These are phyloP conservation scores for Neonectria magnoliae DNA, from an alignment of 2,329 filamentous ascomycete species.

Conservation along the genomic window DNA sequence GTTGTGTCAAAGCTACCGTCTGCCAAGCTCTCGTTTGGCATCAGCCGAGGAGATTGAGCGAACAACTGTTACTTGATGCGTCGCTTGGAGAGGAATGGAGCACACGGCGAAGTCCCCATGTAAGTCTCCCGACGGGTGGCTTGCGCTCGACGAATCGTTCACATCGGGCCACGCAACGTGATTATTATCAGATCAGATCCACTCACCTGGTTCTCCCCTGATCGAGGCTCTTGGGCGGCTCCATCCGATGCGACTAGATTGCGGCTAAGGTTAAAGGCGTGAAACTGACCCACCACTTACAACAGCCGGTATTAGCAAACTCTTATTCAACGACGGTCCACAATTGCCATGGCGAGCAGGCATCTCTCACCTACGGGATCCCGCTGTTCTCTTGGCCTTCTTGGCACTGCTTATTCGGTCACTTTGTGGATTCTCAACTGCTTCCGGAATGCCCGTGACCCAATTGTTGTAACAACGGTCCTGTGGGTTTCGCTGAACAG, in stretches of 20 bases:
- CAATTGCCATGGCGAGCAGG: slow-evolving; percentile 24
- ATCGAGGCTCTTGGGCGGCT: slow-evolving; percentile 30
- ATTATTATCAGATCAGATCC: slow-evolving; percentile 39
- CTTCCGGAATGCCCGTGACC: slow-evolving; percentile 33
- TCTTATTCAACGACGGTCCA: slow-evolving; percentile 45
- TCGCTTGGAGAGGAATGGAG: slow-evolving; percentile 4
- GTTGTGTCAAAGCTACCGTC: background rate
- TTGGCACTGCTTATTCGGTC: slow-evolving; percentile 22
- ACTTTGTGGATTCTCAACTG: slow-evolving; percentile 31
- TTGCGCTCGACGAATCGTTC: slow-evolving; percentile 23
- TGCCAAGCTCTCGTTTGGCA: background rate
- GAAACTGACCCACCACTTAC: slow-evolving; percentile 25
- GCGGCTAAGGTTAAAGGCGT: slow-evolving; percentile 5
- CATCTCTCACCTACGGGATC: slow-evolving; percentile 7
- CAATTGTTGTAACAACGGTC: slow-evolving; percentile 13
- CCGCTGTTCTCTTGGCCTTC: slow-evolving; percentile 11
- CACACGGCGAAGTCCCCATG: slow-evolving; percentile 3
- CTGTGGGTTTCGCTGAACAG: slow-evolving; percentile 16
- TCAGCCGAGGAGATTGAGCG: background rate
- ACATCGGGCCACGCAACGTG: slow-evolving; percentile 32
- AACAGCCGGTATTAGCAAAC: slow-evolving; percentile 42
- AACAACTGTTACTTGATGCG: background rate
- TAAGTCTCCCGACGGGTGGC: slow-evolving; percentile 26
- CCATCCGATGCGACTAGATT: slow-evolving; percentile 38
- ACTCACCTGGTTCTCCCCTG: slow-evolving; percentile 21